Evolutionary conservation across 768 basidiomycete species (phyloP).

Genomic region (Naganishia antarctica): DNA sequence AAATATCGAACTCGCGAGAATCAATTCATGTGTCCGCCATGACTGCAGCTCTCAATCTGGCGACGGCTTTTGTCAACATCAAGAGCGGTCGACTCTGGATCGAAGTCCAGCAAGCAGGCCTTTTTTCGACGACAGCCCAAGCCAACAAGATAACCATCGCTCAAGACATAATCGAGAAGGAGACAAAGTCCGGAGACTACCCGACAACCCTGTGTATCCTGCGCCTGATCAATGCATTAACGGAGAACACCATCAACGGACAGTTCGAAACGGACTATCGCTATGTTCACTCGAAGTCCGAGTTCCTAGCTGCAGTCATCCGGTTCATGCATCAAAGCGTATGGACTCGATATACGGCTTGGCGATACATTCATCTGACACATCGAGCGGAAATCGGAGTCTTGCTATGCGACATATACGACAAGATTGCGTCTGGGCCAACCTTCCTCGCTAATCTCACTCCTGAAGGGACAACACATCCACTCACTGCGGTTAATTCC

Average conservation of each 20-base stretch:
- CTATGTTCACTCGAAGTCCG: slow-evolving; percentile 14
- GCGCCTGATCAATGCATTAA: slow-evolving; percentile 13
- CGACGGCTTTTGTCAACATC: slow-evolving; percentile 6
- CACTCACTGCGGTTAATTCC: slow-evolving; percentile 15
- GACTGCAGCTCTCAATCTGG: background rate
- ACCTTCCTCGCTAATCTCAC: slow-evolving; percentile 4
- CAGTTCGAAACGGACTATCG: slow-evolving; percentile 22
- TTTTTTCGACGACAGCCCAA: background rate
- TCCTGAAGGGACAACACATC: background rate
- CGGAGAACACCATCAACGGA: slow-evolving; percentile 14
- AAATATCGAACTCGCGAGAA: slow-evolving; percentile 15
- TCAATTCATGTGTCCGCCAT: background rate
- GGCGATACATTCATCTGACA: slow-evolving; percentile 18
- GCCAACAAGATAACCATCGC: background rate
- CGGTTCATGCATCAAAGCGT: slow-evolving; percentile 24
- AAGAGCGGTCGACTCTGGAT: slow-evolving; percentile 5
- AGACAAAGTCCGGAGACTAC: slow-evolving; percentile 18
- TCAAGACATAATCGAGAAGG: slow-evolving; percentile 19
- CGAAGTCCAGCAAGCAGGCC: background rate
- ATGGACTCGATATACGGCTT: slow-evolving; percentile 19
- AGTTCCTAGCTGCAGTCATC: slow-evolving; percentile 6
- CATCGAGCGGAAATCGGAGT: slow-evolving; percentile 20
- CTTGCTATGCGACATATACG: slow-evolving; percentile 12
- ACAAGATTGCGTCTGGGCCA: slow-evolving; percentile 13
- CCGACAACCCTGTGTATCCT: slow-evolving; percentile 15